Conservation (phyloP, 2,329 filamentous ascomycete species). For the Xylariales sp. region DNA sequence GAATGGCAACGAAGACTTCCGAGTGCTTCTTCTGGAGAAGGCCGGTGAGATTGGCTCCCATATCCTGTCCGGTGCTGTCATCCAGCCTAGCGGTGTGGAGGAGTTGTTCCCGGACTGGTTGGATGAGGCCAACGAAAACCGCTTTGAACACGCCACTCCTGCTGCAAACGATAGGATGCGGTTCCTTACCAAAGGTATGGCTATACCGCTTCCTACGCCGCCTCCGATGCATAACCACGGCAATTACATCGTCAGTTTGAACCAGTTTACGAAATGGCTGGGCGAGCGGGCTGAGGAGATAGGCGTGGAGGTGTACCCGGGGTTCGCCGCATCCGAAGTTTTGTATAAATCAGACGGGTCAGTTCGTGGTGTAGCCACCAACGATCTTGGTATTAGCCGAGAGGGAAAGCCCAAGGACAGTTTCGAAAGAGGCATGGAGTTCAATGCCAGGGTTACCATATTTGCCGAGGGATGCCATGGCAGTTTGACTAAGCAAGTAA, state of each 20-base stretch:
- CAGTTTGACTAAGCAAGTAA: conserved; percentile 89
- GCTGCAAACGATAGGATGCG: conserved; percentile 85
- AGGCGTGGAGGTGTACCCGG: conserved; percentile 93
- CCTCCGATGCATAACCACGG: conserved; percentile 98
- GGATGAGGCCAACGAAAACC: conserved; percentile 77
- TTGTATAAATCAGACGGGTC: conserved; percentile 83
- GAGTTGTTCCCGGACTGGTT: conserved; percentile 95
- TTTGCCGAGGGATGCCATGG: conserved; percentile 96
- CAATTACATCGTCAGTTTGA: conserved; percentile 95
- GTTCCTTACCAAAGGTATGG: conserved; percentile 77
- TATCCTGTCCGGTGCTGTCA: conserved; percentile 91
- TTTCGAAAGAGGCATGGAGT: conserved; percentile 98
- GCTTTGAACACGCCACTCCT: conserved; percentile 83
- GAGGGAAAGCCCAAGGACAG: conserved; percentile 81
- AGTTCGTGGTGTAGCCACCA: conserved; percentile 91
- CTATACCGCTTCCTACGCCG: conserved; percentile 79
- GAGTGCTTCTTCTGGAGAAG: conserved; percentile 90
- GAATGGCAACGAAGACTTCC: conserved; percentile 91
- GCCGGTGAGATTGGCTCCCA: conserved; percentile 92
- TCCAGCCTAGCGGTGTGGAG: conserved; percentile 82
- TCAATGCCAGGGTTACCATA: conserved; percentile 85
- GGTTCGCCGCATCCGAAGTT: conserved; percentile 91
- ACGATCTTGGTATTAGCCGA: conserved; percentile 81
- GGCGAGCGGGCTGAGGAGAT: conserved; percentile 94
- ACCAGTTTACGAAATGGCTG: conserved; percentile 93